Evolutionary conservation across 2,329 filamentous ascomycete genomes (phyloP).

Genomic region (Trichoderma sp.): DNA sequence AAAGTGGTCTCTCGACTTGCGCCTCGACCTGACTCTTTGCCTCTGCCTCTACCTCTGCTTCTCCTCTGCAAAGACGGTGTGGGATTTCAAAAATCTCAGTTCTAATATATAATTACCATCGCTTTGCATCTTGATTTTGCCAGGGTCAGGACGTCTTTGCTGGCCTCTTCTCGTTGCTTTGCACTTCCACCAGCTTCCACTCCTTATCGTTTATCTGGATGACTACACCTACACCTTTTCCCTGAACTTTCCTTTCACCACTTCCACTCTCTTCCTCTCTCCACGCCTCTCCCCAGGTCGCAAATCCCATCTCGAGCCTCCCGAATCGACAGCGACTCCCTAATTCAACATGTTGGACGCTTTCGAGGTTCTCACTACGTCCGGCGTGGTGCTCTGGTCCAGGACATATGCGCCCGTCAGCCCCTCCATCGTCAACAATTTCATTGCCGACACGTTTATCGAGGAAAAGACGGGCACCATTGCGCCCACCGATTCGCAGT

Average conservation of each 20-base stretch:
- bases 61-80: constrained; percentile 1
- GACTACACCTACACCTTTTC: background rate
- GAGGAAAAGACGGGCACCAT: constrained; percentile 76
- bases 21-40: background rate
- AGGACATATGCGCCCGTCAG: constrained; percentile 78
- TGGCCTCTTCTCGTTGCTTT: background rate
- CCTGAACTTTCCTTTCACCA: background rate
- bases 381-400: constrained; percentile 96
- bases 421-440: constrained; percentile 81
- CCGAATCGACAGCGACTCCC: background rate
- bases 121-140: background rate
- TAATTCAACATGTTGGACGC: constrained; percentile 75
- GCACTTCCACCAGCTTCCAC: constrained; percentile 6
- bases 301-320: background rate
- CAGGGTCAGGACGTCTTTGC: background rate
- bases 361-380: constrained; percentile 94
- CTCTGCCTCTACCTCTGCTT: background rate
- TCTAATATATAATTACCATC: background rate
- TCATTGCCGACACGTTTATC: constrained; percentile 96
- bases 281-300: background rate
- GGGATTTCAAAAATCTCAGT: background rate
- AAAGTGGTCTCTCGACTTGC: background rate
- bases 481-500: constrained; percentile 56
- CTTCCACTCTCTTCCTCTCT: background rate
- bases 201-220: constrained; percentile 11